Percentiles rank a stretch among this genome's conserved stretches.
These are phyloP conservation scores for Marvania coccoides DNA, from an alignment of 139 green algal genomes.

Conservation along the genomic window DNA sequence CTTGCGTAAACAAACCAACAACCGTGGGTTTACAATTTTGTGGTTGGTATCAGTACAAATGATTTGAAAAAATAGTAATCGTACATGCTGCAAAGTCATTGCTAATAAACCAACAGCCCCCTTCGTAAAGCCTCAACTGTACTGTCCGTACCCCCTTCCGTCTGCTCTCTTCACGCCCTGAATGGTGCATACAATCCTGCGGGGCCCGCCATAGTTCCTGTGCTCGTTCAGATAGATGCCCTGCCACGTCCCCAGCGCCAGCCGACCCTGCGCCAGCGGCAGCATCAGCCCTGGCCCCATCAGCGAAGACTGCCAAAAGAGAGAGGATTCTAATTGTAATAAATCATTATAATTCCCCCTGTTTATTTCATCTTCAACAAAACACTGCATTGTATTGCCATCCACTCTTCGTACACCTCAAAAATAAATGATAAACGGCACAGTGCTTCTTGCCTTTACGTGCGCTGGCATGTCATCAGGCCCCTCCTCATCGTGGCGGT, in stretches of 20 bases:
- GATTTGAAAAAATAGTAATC: not conserved
- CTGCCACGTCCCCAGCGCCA: conserved; percentile 53
- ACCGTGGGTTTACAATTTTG: too few species aligned
- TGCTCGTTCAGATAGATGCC: conserved; percentile 80
- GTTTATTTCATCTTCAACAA: too few species aligned
- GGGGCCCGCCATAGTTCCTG: conserved; percentile 45
- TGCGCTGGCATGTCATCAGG: conserved; percentile 74
- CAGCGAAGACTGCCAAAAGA: conserved; percentile 54
- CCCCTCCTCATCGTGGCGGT: conserved; percentile 71
- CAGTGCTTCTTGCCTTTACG: conserved; percentile 48
- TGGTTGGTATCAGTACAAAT: not conserved
- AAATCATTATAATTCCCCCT: too few species aligned
- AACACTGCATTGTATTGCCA: too few species aligned
- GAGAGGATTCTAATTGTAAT: too few species aligned
- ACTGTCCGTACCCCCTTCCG: conserved; percentile 49
- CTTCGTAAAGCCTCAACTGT: too few species aligned
- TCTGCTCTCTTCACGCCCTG: conserved; percentile 59
- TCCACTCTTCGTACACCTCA: too few species aligned
- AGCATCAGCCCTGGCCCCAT: conserved; percentile 57
- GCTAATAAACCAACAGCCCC: too few species aligned
- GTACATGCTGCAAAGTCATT: too few species aligned
- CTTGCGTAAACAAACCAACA: too few species aligned
- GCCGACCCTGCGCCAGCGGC: conserved; percentile 40
- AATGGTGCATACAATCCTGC: conserved; percentile 61
- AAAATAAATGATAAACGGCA: not conserved